Conservation (phyloP, 768 basidiomycete species). For the Russula dissimulans region DNA sequence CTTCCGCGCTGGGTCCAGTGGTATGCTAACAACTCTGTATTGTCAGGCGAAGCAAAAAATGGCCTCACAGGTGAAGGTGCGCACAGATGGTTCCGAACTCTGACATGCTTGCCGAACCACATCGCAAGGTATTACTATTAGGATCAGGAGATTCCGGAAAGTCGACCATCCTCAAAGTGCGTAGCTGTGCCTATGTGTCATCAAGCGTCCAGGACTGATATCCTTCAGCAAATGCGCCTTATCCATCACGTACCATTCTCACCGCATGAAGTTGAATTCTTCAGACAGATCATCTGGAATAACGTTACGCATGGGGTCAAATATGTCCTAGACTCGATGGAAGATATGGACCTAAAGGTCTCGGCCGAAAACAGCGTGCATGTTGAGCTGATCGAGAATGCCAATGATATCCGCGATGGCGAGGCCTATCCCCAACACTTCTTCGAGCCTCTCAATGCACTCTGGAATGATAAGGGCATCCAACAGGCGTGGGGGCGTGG, state of each 20-base stretch:
- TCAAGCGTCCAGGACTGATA: not conserved
- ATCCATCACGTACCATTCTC: constrained; percentile 87
- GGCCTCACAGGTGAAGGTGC: constrained; percentile 67
- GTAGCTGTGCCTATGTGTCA: not conserved
- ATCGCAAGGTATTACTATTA: constrained; percentile 64
- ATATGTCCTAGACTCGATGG: constrained; percentile 79
- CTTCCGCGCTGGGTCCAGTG: not conserved
- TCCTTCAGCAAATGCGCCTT: constrained; percentile 83
- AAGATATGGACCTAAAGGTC: constrained; percentile 76
- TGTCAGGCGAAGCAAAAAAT: constrained; percentile 32
- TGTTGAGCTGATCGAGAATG: constrained; percentile 55
- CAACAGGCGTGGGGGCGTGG: constrained; percentile 71
- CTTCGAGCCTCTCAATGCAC: constrained; percentile 50
- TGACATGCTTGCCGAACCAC: not conserved
- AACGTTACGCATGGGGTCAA: constrained; percentile 84
- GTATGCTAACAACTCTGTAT: not conserved
- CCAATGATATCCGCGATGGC: constrained; percentile 64
- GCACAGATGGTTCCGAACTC: constrained; percentile 7
- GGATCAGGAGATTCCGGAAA: constrained; percentile 94
- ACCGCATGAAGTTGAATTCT: constrained; percentile 73
- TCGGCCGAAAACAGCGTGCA: constrained; percentile 47
- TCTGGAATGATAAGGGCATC: constrained; percentile 74
- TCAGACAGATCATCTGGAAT: constrained; percentile 86
- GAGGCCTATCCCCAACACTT: constrained; percentile 70
- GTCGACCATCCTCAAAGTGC: constrained; percentile 80